Evolutionary conservation across 169 alveolate species (phyloP).

Genomic region (Eimeria mitis): DNA sequence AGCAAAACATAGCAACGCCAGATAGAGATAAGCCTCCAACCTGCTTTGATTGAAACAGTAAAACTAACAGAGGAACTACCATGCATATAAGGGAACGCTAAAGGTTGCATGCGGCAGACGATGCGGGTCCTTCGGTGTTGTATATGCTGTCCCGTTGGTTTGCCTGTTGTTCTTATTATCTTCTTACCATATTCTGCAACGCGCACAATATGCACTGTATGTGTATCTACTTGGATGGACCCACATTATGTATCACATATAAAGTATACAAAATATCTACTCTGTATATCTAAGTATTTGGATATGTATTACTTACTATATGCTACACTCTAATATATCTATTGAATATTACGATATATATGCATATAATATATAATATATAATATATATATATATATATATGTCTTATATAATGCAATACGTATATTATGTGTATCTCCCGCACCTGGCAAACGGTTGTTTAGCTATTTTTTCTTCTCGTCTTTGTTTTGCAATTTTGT

Average conservation of each 20-base stretch:
- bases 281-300: neutral
- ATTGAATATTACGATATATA: neutral
- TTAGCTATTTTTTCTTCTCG: conserved; percentile 62
- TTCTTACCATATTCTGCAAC: no score
- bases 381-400: neutral
- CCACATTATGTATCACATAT: no score
- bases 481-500: neutral
- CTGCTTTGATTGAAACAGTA: neutral
- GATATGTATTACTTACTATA: no score
- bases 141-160: no score
- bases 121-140: no score
- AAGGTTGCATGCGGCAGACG: no score
- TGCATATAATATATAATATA: neutral
- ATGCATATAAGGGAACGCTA: no score
- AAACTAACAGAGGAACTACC: neutral
- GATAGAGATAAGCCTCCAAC: neutral
- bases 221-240: no score
- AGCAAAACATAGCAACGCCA: neutral
- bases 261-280: no score
- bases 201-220: no score
- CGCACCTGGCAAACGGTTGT: conserved; percentile 81
- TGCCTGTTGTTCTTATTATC: no score
- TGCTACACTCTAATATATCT: no score
- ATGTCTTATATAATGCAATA: neutral
- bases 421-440: neutral